These are phyloP conservation scores for Calonectria hawksworthii DNA, from an alignment of 2,329 filamentous ascomycete species.

Conservation along the genomic window DNA sequence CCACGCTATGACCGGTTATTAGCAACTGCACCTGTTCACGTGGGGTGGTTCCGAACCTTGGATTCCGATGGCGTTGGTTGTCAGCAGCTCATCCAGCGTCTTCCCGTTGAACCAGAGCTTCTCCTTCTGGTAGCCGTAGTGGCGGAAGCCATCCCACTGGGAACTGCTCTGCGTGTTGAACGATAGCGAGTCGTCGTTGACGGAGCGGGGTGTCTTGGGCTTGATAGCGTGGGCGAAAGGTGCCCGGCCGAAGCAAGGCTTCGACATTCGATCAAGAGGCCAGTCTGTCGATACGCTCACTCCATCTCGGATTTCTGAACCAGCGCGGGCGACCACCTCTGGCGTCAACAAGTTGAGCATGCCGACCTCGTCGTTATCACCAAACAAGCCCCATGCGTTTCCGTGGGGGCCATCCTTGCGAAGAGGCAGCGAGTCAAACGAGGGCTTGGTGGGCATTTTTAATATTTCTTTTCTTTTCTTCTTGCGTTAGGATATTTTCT, in stretches of 20 bases:
- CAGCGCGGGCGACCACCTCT: slow-evolving; percentile 40
- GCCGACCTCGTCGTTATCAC: slow-evolving; percentile 64
- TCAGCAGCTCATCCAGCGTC: slow-evolving; percentile 60
- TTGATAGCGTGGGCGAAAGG: slow-evolving; percentile 48
- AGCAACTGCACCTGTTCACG: background rate
- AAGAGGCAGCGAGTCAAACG: slow-evolving; percentile 63
- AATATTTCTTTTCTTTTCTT: background rate
- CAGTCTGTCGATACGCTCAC: slow-evolving; percentile 52
- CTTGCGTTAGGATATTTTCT: background rate
- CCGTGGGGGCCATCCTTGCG: slow-evolving; percentile 62
- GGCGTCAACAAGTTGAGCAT: slow-evolving; percentile 68
- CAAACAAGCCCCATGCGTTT: slow-evolving; percentile 71
- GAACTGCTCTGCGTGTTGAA: slow-evolving; percentile 56
- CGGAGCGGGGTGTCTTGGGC: slow-evolving; percentile 45
- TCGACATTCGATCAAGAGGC: slow-evolving; percentile 49
- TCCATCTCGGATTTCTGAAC: slow-evolving; percentile 48
- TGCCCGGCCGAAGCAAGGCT: slow-evolving; percentile 51
- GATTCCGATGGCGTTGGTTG: slow-evolving; percentile 46
- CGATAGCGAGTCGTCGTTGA: slow-evolving; percentile 51
- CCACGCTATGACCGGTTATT: slow-evolving; percentile 23
- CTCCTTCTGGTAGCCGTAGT: slow-evolving; percentile 55
- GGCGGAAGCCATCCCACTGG: slow-evolving; percentile 57
- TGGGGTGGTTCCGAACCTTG: slow-evolving; percentile 39
- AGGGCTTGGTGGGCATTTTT: slow-evolving; percentile 31
- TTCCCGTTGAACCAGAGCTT: slow-evolving; percentile 51